Percentiles rank a stretch among this genome's conserved stretches.
These are phyloP conservation scores for Mycena crocata DNA, from an alignment of 768 basidiomycete genomes.

Conservation along the genomic window DNA sequence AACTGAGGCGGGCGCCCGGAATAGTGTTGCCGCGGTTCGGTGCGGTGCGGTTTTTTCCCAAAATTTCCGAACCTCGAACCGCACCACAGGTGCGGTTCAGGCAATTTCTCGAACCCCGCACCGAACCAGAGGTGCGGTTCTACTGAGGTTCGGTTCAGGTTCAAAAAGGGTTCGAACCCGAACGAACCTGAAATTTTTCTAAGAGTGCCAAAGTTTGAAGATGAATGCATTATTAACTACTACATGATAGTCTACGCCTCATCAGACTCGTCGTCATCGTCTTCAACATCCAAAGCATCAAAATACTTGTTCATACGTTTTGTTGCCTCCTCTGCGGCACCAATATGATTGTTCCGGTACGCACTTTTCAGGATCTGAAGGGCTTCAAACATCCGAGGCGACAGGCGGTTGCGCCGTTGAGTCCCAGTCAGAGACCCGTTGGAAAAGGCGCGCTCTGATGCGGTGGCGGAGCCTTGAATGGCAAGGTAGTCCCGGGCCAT, in stretches of 20 bases:
- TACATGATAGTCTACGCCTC: not conserved
- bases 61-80: no score
- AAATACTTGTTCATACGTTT: not conserved
- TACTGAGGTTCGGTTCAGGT: not conserved
- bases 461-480: constrained; percentile 42
- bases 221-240: no score
- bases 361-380: constrained; percentile 45
- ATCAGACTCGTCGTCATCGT: not conserved
- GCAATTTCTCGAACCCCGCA: not conserved
- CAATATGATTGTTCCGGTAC: constrained; percentile 42
- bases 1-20: no score
- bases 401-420: constrained; percentile 31
- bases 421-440: constrained; percentile 41
- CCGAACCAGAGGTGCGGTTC: not conserved
- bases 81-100: no score
- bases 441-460: constrained; percentile 43
- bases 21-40: no score
- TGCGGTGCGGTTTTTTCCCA: no score
- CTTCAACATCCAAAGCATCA: constrained; percentile 2
- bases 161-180: not conserved
- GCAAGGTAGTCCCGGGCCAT: constrained; percentile 43
- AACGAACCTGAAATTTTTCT: not conserved
- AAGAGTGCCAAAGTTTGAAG: no score
- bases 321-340: constrained; percentile 32
- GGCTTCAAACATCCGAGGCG: constrained; percentile 38